Conservation (phyloP, 129 eudicot species). For the Artemisia argyi region DNA sequence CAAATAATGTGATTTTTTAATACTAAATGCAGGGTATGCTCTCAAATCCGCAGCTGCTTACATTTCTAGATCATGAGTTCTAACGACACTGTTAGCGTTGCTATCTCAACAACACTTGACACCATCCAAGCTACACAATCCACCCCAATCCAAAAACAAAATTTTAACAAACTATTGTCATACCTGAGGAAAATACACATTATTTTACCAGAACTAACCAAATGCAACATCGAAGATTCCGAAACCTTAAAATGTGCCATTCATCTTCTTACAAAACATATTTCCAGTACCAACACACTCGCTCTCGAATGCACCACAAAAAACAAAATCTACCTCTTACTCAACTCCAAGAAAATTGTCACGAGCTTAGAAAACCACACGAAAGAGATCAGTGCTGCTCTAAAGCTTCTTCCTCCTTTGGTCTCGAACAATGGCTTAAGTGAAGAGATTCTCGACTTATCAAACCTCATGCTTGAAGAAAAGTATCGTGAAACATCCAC, state of each 20-base stretch:
- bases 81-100: slow-evolving; percentile 22
- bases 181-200: slow-evolving; percentile 24
- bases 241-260: slow-evolving; percentile 22
- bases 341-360: slow-evolving; percentile 21
- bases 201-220: slow-evolving; percentile 25
- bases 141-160: slow-evolving; percentile 30
- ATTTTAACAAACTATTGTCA: slow-evolving; percentile 37
- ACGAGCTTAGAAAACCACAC: slow-evolving; percentile 30
- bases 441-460: slow-evolving; percentile 33
- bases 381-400: slow-evolving; percentile 23
- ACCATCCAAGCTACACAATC: slow-evolving; percentile 25
- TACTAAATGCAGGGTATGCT: slow-evolving; percentile 15
- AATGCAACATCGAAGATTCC: slow-evolving; percentile 6
- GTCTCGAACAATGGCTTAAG: slow-evolving; percentile 17
- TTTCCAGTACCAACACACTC: slow-evolving; percentile 30
- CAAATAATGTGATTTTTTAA: not conserved
- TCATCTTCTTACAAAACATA: slow-evolving; percentile 17
- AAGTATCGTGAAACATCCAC: slow-evolving; percentile 22
- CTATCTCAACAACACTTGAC: slow-evolving; percentile 21
- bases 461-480: slow-evolving; percentile 34
- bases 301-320: slow-evolving; percentile 32
- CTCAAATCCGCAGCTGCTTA: slow-evolving; percentile 17
- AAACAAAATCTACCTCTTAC: slow-evolving; percentile 44
- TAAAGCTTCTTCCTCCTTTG: slow-evolving; percentile 29
- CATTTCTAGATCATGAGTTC: slow-evolving; percentile 19